Evolutionary conservation across 2,329 filamentous ascomycete genomes (phyloP), one percentile per base, ranked within the genome.

Genomic region (Ceratocystiopsis sp.): DNA sequence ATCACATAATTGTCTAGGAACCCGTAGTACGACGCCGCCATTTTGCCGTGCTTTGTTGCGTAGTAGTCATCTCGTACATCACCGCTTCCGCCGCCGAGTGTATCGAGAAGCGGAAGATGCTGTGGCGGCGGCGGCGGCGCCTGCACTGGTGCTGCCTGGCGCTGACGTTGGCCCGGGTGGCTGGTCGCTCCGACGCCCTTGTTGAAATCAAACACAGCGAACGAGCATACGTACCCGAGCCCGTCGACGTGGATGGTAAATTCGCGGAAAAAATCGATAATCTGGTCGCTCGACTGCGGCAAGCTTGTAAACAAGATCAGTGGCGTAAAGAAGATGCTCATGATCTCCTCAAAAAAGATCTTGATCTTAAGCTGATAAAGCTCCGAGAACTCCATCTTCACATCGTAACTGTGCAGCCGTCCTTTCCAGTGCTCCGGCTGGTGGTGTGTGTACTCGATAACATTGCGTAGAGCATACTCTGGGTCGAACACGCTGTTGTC

Each of bases 231-330:
- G 51, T 95, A 89, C 18, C 91, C 91, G 34, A 98, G 71, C 0
- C 91, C 91, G 55, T 98, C 91, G 15, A 98, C 89, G 52, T 98
- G 87, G 18, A 98, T 78, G 0, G 91, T 96, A 52, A 96, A 95
- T 57, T 98, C 91, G 35, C 91, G 79, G 66, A 98, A 96, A 61
- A 98, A 98, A 61, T 98, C 91, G 46, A 96, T 80, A 49, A 98
- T 80, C 46, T 87, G 84, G 51, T 96, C 89, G 57, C 83, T 89
- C 59, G 84, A 93, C 52, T 78, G 81, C 0, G 87, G 85, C 33
- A 96, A 69, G 48, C 84, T 87, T 55, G 84, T 80, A 63, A 87
- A 82, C 13, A 98, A 71, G 37, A 98, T 73, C 53, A 94, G 78
- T 1, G 91, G 91, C 0, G 89, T 93, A 45, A 93, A 80, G 43